Evolutionary conservation across 2,329 filamentous ascomycete genomes (phyloP), one percentile per base, ranked within the genome.

Genomic region (Aureobasidium vineae): DNA sequence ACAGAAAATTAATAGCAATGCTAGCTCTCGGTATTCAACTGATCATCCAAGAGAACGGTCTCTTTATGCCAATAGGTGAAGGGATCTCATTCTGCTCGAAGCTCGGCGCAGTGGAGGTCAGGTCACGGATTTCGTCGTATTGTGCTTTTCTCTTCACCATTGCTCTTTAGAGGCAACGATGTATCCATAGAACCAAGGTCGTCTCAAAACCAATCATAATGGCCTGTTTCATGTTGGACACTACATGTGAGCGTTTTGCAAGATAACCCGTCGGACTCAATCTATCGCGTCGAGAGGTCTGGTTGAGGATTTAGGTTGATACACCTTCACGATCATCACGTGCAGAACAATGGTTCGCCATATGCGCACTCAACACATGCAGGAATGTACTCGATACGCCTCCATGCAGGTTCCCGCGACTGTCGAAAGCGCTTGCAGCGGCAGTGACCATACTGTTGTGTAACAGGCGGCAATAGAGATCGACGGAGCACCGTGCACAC

Each of bases 1-100:
- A 19, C 16, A 43, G n/a, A 43, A 16, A 43, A 43, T 43, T 16
- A 43, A 43, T 43, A 19, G 13, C 16, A 43, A 43, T n/a, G 40
- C 40, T 43, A 21, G 61, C 61, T n/a, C 63, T 38, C 33, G 60
- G 21, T 2, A 53, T 38, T 31, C 43, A 52, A n/a, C 56, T 63
- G 26, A n/a, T 45, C 36, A 66, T 36, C 65, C 60, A 68, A 26
- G 45, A 28, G n/a, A 61, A 61, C 19, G 54, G 41, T 41, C 67
- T 65, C 31, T 67, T 53, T 16, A 63, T 57, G 8, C 13, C 43
- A 21, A 23, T 26, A 21, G 40, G 26, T 28, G 41, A 47, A 36
- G 19, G 40, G 15, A 49, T 26, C 28, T 19, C 16, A 43, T 43
- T 16, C 16, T 19, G 40, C 40, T 26, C 38, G 43, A 50, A 61